A percentile compares a stretch with the other conserved stretches of the same genome.
Conservation (phyloP, 805 yeast species). For the Komagataella phaffii region DNA sequence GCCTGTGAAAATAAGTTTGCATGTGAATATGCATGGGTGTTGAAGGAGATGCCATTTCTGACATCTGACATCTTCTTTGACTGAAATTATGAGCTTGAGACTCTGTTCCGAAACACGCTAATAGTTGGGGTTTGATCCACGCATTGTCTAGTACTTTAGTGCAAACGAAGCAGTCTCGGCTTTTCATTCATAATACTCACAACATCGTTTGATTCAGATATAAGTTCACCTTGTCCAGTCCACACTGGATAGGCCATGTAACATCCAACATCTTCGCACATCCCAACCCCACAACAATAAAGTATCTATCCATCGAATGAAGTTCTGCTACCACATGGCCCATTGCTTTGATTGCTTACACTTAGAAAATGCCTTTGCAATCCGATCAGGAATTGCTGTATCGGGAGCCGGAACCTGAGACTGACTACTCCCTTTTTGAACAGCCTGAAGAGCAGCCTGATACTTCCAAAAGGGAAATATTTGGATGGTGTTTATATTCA, state of each 20-base stretch:
- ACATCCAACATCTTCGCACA: neutral
- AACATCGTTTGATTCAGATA: neutral
- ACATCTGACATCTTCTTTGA: neutral
- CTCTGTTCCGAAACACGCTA: neutral
- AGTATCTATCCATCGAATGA: neutral
- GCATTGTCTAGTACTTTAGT: neutral
- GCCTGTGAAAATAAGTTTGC: neutral
- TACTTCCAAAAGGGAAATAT: slow-evolving; percentile 28
- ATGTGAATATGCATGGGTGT: neutral
- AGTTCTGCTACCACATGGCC: neutral
- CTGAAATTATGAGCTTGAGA: neutral
- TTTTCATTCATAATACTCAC: neutral
- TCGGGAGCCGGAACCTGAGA: neutral
- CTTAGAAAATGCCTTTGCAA: neutral
- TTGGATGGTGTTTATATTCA: slow-evolving; percentile 59
- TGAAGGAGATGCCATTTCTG: neutral
- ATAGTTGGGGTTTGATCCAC: no score
- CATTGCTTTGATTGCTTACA: neutral
- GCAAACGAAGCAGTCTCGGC: neutral
- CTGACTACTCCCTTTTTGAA: neutral
- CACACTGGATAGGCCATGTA: neutral
- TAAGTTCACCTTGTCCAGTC: neutral
- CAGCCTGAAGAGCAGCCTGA: neutral
- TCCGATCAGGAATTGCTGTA: neutral
- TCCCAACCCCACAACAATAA: neutral